Percentiles rank a stretch among this genome's conserved stretches.
Evolutionary conservation across 2,329 filamentous ascomycete species (phyloP).

Genomic region (Sporothrix mexicana): DNA sequence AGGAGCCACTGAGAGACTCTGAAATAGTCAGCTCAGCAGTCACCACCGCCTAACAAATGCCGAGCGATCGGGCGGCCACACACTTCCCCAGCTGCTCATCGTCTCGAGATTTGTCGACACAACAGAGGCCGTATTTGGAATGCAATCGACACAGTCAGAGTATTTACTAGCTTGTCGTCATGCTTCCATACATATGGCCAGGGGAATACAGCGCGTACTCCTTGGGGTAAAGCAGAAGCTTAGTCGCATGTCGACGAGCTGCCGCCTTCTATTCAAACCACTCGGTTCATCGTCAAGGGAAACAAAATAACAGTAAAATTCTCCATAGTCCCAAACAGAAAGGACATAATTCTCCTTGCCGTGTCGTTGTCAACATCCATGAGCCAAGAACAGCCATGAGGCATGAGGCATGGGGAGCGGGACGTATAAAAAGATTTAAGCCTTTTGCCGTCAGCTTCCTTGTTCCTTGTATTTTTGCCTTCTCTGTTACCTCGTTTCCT

Average conservation of each 20-base stretch:
- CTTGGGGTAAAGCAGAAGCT: too few species aligned
- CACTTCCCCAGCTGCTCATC: not conserved
- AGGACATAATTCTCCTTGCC: not conserved
- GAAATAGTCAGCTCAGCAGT: constrained; percentile 10
- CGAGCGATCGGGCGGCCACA: not conserved
- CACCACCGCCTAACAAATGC: not conserved
- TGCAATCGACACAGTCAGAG: not conserved
- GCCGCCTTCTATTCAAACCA: not conserved
- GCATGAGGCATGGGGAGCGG: not conserved
- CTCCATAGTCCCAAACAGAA: not conserved
- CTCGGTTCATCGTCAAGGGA: not conserved
- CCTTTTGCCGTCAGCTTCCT: not conserved
- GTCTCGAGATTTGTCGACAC: not conserved
- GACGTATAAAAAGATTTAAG: not conserved
- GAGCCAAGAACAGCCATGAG: too few species aligned
- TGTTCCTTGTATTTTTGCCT: not conserved
- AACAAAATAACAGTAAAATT: not conserved
- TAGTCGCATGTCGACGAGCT: too few species aligned
- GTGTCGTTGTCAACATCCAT: not conserved
- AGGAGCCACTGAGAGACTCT: not conserved
- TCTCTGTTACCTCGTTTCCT: constrained; percentile 8
- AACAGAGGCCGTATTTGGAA: not conserved
- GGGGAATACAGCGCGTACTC: too few species aligned
- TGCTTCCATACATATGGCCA: too few species aligned
- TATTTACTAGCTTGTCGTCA: too few species aligned